phyloP scores from a whole-genome alignment of 2,329 filamentous ascomycete species.

The Paecilomyces niveus region DNA sequence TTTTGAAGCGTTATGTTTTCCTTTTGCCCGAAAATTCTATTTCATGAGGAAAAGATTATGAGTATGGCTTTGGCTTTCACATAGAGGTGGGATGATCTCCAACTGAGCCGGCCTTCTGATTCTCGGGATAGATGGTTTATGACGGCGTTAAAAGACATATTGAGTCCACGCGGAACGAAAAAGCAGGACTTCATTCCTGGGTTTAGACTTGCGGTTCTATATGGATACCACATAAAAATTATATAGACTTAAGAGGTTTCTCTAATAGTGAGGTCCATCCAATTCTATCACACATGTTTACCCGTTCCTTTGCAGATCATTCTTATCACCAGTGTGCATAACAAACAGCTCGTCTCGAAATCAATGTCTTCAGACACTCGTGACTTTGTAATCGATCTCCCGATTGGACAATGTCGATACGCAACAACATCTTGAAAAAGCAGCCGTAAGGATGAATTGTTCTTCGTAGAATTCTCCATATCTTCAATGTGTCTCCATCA shows the following conservation, averaged over 20 bases:
- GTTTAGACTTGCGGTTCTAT: neutral
- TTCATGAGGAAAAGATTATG: neutral
- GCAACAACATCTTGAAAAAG: too few relatives aligned
- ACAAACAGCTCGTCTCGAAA: too few relatives aligned
- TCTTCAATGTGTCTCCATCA: too few relatives aligned
- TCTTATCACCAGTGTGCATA: too few relatives aligned
- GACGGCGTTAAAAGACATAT: neutral
- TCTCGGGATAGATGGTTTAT: neutral
- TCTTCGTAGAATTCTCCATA: too few relatives aligned
- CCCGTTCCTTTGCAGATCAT: too few relatives aligned
- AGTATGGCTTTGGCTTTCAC: neutral
- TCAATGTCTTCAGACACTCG: too few relatives aligned
- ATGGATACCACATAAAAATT: neutral
- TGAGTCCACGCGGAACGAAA: neutral
- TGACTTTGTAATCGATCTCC: too few relatives aligned
- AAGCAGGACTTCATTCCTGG: neutral
- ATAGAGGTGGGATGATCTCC: neutral
- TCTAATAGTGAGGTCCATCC: neutral
- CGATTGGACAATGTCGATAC: too few relatives aligned
- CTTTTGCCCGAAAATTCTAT: slow-evolving; percentile 3
- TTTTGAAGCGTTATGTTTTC: neutral
- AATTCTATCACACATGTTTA: neutral
- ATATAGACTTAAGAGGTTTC: neutral
- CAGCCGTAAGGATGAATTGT: too few relatives aligned
- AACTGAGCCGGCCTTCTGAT: neutral